Base-by-base conservation (phyloP, 164 flowering plant genomes). In the Cinnamomum micranthum region DNA sequence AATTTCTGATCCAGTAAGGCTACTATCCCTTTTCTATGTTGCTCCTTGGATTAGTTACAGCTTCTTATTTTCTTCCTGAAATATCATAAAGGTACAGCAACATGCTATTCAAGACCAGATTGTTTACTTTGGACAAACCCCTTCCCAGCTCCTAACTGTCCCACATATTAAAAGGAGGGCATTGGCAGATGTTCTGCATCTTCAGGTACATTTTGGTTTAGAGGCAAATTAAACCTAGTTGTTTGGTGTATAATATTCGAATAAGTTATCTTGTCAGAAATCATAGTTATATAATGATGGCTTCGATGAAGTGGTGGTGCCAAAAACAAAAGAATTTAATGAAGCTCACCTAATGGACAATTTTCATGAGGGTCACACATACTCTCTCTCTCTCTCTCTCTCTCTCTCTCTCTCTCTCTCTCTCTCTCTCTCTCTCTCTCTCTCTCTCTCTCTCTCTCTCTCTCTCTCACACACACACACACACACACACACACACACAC, bases 41-140 rank as follows among this genome's bases (percentile, higher is more conserved):
- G 35, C 51, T 47, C 22, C 47, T 31, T 31, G 69, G 20, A 31
- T 67, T n/a, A 23, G 69, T 11, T 28, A 31, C 35, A 17, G 50
- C 41, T 25, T 28, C 33, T 67, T 17, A 17, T 68, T 70, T 28
- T 58, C 19, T 74, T 63, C 62, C 50, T 25, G 66, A 65, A 75
- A 35, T 76, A 55, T 66, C 11, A 74, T 35, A 79, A 64, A 96
- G 99, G 93, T 84, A 70, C 97, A 89, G 76, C 95, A 87, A 65
- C 93, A 87, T 77, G 92, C 99, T 65, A 92, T 92, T 58, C 99
- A 94, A 87, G 97, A 96, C 76, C 98, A 96, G 84, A 96, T 96
- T 72, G 91, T 98, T 50, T 96, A 94, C 83, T 92, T 96, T 85
- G 99, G 99, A 71, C 99, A 96, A 83, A 96, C 99, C 20, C 99